phyloP scores from a whole-genome alignment of 768 basidiomycete genomes.

The Gyrodon lividus region DNA sequence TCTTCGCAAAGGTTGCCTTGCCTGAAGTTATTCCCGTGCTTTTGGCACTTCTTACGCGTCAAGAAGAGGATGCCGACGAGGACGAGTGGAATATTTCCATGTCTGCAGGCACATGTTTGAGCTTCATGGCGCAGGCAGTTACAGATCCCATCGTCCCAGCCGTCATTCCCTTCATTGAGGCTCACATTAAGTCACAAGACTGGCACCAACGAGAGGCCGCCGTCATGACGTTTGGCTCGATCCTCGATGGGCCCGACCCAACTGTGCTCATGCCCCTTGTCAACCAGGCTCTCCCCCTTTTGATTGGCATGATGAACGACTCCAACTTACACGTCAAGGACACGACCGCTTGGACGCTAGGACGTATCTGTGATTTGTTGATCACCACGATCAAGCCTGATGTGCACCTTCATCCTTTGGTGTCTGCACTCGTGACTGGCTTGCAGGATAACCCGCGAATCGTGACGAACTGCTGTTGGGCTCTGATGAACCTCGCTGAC shows the following conservation, averaged over 20 bases:
- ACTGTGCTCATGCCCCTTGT: slow-evolving; percentile 85
- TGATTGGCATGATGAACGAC: slow-evolving; percentile 96
- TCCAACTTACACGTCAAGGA: slow-evolving; percentile 86
- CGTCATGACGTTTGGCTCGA: slow-evolving; percentile 97
- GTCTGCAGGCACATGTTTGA: slow-evolving; percentile 92
- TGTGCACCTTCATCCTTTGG: slow-evolving; percentile 78
- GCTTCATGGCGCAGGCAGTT: slow-evolving; percentile 86
- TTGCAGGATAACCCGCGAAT: slow-evolving; percentile 82
- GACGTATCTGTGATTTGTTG: slow-evolving; percentile 89
- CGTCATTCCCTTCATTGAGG: slow-evolving; percentile 97
- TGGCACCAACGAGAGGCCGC: slow-evolving; percentile 98
- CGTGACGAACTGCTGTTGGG: slow-evolving; percentile 93
- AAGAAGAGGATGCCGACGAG: slow-evolving; percentile 96
- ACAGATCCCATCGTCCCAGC: slow-evolving; percentile 87
- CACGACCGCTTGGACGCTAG: slow-evolving; percentile 97
- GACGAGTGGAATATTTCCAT: slow-evolving; percentile 99
- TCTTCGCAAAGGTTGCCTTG: slow-evolving; percentile 92
- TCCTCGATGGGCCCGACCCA: slow-evolving; percentile 94
- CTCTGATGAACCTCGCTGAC: slow-evolving; percentile 91
- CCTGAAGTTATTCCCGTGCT: slow-evolving; percentile 95
- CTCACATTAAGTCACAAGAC: slow-evolving; percentile 86
- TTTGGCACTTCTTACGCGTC: slow-evolving; percentile 81
- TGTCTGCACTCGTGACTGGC: slow-evolving; percentile 80
- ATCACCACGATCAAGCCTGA: slow-evolving; percentile 86
- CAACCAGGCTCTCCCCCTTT: slow-evolving; percentile 87